phyloP scores from a whole-genome alignment of 1,284 basidiomycete genomes.

The Apiotrichum mycotoxinovorans region DNA sequence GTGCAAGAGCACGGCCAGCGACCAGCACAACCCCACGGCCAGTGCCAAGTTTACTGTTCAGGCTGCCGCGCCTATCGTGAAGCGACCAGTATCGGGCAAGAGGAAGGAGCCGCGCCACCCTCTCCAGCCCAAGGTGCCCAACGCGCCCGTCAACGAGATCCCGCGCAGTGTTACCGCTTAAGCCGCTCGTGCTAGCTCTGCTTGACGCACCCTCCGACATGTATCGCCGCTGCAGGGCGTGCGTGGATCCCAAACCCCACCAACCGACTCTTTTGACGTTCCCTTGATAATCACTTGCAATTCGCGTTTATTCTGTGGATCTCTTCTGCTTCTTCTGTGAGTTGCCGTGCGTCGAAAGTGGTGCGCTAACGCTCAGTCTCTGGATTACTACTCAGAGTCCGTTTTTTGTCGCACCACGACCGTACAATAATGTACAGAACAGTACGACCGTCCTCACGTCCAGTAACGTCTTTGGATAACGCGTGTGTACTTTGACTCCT shows the following conservation, averaged over 20 bases:
- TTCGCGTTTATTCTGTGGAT: no score
- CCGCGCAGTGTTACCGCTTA: neutral
- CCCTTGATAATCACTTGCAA: no score
- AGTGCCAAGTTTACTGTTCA: neutral
- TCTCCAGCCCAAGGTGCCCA: constrained; percentile 4
- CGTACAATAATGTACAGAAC: no score
- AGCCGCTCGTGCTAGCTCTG: neutral
- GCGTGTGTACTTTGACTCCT: no score
- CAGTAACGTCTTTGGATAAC: no score
- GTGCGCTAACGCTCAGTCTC: no score
- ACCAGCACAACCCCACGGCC: neutral
- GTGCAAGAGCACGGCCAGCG: neutral
- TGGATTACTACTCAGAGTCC: no score
- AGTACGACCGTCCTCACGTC: no score
- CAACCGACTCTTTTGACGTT: no score
- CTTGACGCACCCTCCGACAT: neutral
- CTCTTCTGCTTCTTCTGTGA: no score
- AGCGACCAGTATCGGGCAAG: neutral
- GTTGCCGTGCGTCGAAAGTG: neutral
- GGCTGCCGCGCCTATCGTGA: neutral
- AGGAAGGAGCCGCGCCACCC: neutral
- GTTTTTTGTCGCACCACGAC: no score
- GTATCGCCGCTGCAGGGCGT: neutral
- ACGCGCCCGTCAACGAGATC: neutral
- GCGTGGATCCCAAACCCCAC: no score